Evolutionary conservation across 495 filamentous ascomycete genomes (phyloP).

Genomic region (Penicillium subrubescens): DNA sequence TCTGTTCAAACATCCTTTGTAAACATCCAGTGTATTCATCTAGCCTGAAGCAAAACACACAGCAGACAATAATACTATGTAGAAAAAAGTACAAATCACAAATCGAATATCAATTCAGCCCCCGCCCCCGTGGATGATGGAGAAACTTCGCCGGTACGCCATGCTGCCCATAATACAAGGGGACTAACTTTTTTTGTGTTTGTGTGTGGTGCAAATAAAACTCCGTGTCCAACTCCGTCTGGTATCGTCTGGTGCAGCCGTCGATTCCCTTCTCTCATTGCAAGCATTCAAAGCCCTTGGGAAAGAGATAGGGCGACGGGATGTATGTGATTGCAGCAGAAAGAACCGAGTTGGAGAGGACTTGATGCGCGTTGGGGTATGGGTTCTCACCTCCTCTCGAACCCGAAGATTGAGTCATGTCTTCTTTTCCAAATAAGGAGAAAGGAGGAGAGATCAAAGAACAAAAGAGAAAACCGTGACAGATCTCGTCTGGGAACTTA

Average conservation of each 20-base stretch:
- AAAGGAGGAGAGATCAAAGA: conserved; percentile 1
- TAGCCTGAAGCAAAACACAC: conserved; percentile 25
- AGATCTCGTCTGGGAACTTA: conserved; percentile 32
- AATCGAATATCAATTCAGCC: conserved; percentile 22
- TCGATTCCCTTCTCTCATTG: background rate
- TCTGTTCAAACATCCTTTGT: conserved; percentile 3
- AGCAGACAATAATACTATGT: conserved; percentile 31
- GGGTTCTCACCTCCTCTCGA: conserved; percentile 4
- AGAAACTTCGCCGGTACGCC: conserved; percentile 47
- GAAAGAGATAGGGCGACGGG: background rate
- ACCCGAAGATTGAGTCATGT: background rate
- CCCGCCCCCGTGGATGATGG: conserved; percentile 28
- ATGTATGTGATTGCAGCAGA: conserved; percentile 3
- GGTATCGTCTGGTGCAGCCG: conserved; percentile 4
- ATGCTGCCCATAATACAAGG: conserved; percentile 49
- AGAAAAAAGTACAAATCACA: conserved; percentile 16
- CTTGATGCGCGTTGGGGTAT: conserved; percentile 20
- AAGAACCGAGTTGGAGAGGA: conserved; percentile 15
- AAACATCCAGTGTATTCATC: conserved; percentile 28
- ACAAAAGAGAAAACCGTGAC: background rate
- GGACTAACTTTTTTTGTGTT: conserved; percentile 34
- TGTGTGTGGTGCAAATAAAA: conserved; percentile 26
- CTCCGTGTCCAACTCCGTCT: conserved; percentile 23
- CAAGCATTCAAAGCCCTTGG: background rate
- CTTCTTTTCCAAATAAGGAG: background rate